Percentiles rank a stretch among this genome's conserved stretches.
phyloP scores from a whole-genome alignment of 2,329 filamentous ascomycete genomes.

The Lecanosticta acicola region DNA sequence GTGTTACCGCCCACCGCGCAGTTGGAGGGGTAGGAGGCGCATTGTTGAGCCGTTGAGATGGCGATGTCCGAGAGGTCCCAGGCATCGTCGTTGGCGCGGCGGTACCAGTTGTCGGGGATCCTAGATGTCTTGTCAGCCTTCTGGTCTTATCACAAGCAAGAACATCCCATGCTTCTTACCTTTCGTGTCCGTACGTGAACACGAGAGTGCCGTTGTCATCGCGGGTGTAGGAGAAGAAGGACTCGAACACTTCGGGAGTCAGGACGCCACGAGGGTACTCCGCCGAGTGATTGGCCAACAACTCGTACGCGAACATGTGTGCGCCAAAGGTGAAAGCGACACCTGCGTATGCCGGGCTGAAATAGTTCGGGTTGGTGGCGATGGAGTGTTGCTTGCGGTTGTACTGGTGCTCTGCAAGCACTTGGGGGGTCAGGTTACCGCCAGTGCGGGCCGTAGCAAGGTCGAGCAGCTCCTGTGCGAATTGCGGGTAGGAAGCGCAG shows the following conservation, averaged over 20 bases:
- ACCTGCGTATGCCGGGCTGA: conserved; percentile 23
- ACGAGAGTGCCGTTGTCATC: conserved; percentile 15
- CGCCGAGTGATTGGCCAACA: conserved; percentile 25
- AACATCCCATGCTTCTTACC: too few relatives aligned
- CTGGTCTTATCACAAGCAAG: too few relatives aligned
- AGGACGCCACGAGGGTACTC: conserved; percentile 22
- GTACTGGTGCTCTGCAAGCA: conserved; percentile 23
- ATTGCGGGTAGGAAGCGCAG: conserved; percentile 22
- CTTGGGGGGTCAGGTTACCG: conserved; percentile 21
- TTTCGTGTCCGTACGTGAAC: conserved; percentile 21
- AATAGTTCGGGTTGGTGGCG: conserved; percentile 28
- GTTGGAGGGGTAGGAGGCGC: conserved; percentile 20
- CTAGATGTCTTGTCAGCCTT: too few relatives aligned
- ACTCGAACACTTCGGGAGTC: conserved; percentile 19
- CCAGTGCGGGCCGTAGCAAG: conserved; percentile 16
- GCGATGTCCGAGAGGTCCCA: conserved; percentile 23
- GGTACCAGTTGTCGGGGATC: conserved; percentile 27
- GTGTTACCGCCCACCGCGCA: conserved; percentile 26
- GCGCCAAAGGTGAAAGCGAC: conserved; percentile 28
- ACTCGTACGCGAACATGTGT: conserved; percentile 25
- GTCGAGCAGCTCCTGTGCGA: conserved; percentile 23
- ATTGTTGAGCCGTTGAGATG: conserved; percentile 24
- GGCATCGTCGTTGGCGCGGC: conserved; percentile 19
- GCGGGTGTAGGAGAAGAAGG: conserved; percentile 22
- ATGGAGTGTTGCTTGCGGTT: conserved; percentile 26